phyloP scores from a whole-genome alignment of 495 filamentous ascomycete genomes.

The Hamigera avellanea region DNA sequence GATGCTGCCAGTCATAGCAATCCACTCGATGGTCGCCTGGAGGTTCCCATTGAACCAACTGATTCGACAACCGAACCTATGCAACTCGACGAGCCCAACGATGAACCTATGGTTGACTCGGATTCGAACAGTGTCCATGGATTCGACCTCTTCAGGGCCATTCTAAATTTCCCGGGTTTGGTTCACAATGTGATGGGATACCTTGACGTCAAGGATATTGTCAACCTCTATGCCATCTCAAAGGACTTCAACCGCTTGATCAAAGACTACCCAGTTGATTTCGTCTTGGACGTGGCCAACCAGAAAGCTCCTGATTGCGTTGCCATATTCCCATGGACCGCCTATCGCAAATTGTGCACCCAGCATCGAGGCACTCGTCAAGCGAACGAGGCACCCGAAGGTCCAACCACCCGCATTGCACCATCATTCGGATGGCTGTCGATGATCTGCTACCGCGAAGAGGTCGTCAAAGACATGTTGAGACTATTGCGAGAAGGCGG shows the following conservation, averaged over 20 bases:
- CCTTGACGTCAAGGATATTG: constrained; percentile 35
- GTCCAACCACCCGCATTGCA: constrained; percentile 16
- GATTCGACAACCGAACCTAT: no score
- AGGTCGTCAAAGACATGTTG: constrained; percentile 42
- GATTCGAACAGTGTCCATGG: no score
- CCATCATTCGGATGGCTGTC: constrained; percentile 41
- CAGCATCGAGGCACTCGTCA: constrained; percentile 4
- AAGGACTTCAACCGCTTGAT: constrained; percentile 42
- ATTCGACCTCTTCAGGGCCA: no score
- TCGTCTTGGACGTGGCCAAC: constrained; percentile 30
- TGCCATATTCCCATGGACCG: constrained; percentile 36
- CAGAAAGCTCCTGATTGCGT: constrained; percentile 31
- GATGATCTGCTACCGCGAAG: constrained; percentile 39
- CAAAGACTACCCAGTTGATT: constrained; percentile 25
- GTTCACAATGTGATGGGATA: constrained; percentile 35
- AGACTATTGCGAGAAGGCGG: constrained; percentile 36
- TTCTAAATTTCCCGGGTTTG: constrained; percentile 24
- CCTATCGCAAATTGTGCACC: constrained; percentile 38
- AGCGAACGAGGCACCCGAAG: constrained; percentile 1
- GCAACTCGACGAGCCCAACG: no score
- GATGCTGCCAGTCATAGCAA: no score
- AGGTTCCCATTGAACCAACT: no score
- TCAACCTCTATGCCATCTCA: constrained; percentile 46
- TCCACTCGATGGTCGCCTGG: no score
- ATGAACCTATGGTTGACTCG: no score